A percentile compares a stretch with the other conserved stretches of the same genome.
These are phyloP conservation scores for Diutina scorzettiae DNA, from an alignment of 1,139 yeast species.

Conservation along the genomic window DNA sequence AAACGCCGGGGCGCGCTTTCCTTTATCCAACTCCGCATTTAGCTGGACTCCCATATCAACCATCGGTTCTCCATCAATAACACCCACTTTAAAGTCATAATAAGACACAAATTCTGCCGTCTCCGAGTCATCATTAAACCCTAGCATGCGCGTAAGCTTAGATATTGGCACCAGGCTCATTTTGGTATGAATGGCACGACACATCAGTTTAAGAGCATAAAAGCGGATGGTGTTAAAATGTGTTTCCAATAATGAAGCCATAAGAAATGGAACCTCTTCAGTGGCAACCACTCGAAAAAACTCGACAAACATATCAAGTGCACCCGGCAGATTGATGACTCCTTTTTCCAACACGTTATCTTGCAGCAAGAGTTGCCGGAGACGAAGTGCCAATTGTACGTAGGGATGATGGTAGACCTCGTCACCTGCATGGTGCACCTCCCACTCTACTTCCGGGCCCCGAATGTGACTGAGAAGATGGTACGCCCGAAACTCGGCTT, in stretches of 20 bases:
- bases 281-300: slow-evolving; percentile 49
- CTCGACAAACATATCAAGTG: slow-evolving; percentile 47
- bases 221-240: slow-evolving; percentile 73
- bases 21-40: slow-evolving; percentile 32
- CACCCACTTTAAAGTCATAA: slow-evolving; percentile 44
- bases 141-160: slow-evolving; percentile 39
- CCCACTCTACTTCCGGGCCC: slow-evolving; percentile 79
- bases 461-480: slow-evolving; percentile 67
- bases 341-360: slow-evolving; percentile 54
- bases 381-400: slow-evolving; percentile 62
- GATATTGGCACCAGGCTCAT: slow-evolving; percentile 44
- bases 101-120: slow-evolving; percentile 46
- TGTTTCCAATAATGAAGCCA: slow-evolving; percentile 69
- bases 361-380: slow-evolving; percentile 56
- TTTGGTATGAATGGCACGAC: slow-evolving; percentile 59
- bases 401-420: slow-evolving; percentile 38
- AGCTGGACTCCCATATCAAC: slow-evolving; percentile 15
- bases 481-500: slow-evolving; percentile 89
- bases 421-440: slow-evolving; percentile 56
- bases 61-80: slow-evolving; percentile 23
- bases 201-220: slow-evolving; percentile 59
- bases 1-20: slow-evolving; percentile 44
- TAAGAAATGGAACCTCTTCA: slow-evolving; percentile 48
- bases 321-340: slow-evolving; percentile 42
- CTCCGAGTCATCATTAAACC: slow-evolving; percentile 51